A percentile compares a stretch with the other conserved stretches of the same genome.
These are phyloP conservation scores for Paramarasmius palmivorus DNA, from an alignment of 1,284 basidiomycete genomes.

Conservation along the genomic window DNA sequence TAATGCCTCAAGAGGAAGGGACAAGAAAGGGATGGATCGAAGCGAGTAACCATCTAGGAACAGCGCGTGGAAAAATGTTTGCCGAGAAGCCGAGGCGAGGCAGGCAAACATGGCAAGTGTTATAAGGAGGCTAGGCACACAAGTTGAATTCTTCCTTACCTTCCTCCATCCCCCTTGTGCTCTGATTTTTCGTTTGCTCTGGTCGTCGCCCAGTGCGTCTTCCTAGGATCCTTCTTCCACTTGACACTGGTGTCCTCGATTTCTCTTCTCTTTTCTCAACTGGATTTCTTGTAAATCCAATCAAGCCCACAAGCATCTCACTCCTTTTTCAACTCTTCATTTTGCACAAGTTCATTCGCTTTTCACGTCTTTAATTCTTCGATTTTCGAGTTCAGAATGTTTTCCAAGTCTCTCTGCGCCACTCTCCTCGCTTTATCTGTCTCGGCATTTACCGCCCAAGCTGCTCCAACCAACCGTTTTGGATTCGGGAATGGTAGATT, in stretches of 20 bases:
- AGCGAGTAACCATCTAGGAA: too few species aligned
- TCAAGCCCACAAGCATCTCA: slow-evolving; percentile 10
- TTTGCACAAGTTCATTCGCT: slow-evolving; percentile 12
- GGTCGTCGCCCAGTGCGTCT: slow-evolving; percentile 3
- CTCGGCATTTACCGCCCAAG: slow-evolving; percentile 29
- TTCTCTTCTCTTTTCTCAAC: not conserved
- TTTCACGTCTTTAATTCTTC: slow-evolving; percentile 17
- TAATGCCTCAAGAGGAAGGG: too few species aligned
- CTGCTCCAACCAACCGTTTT: slow-evolving; percentile 18
- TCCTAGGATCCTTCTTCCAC: not conserved
- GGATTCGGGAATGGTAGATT: slow-evolving; percentile 11
- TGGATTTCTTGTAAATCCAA: not conserved
- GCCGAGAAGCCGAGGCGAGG: too few species aligned
- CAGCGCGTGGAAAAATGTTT: too few species aligned
- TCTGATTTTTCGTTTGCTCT: not conserved
- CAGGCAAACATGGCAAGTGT: not conserved
- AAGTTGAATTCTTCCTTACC: too few species aligned
- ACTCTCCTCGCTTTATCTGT: slow-evolving; percentile 30
- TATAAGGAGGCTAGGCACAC: slow-evolving; percentile 1
- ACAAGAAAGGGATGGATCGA: too few species aligned
- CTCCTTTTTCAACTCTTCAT: slow-evolving; percentile 13
- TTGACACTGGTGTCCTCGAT: slow-evolving; percentile 1
- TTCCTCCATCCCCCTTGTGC: not conserved
- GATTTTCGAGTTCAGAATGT: slow-evolving; percentile 26
- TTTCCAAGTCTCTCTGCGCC: slow-evolving; percentile 29